phyloP scores from a whole-genome alignment of 2,329 filamentous ascomycete species.

The Mariannaea sp. region DNA sequence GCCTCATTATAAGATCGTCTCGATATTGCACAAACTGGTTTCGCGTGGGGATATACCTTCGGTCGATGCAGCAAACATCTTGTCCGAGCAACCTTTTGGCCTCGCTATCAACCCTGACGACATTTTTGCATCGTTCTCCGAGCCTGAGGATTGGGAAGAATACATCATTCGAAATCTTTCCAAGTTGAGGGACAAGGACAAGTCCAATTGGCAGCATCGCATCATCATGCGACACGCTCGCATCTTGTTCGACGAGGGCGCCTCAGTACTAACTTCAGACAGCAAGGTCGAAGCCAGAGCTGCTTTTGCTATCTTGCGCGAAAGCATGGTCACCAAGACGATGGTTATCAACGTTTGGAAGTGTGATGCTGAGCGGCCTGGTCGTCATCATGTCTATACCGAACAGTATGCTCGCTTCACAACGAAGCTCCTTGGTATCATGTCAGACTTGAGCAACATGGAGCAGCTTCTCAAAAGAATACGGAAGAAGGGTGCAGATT shows the following conservation, averaged over 20 bases:
- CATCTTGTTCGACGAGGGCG: slow-evolving; percentile 57
- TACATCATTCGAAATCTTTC: slow-evolving; percentile 58
- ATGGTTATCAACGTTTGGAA: slow-evolving; percentile 97
- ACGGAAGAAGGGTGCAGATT: slow-evolving; percentile 79
- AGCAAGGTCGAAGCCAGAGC: slow-evolving; percentile 71
- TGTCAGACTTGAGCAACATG: slow-evolving; percentile 75
- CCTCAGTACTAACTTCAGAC: slow-evolving; percentile 47
- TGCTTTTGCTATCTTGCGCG: slow-evolving; percentile 75
- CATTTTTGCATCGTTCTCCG: slow-evolving; percentile 42
- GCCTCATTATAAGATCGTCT: slow-evolving; percentile 90
- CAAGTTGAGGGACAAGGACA: slow-evolving; percentile 72
- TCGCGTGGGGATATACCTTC: slow-evolving; percentile 53
- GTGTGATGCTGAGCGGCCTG: slow-evolving; percentile 81
- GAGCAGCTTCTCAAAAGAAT: slow-evolving; percentile 80
- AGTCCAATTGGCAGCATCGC: slow-evolving; percentile 93
- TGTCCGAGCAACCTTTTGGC: slow-evolving; percentile 62
- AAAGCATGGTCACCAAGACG: slow-evolving; percentile 84
- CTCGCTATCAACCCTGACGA: slow-evolving; percentile 42
- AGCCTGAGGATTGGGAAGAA: slow-evolving; percentile 63
- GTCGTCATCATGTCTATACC: slow-evolving; percentile 90
- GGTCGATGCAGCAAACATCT: slow-evolving; percentile 56
- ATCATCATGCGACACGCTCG: slow-evolving; percentile 76
- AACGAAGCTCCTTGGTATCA: slow-evolving; percentile 71
- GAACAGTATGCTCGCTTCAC: slow-evolving; percentile 85
- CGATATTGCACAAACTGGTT: slow-evolving; percentile 81